phyloP scores from a whole-genome alignment of 371 early-diverging fungal genomes.

The Circinella umbellata region DNA sequence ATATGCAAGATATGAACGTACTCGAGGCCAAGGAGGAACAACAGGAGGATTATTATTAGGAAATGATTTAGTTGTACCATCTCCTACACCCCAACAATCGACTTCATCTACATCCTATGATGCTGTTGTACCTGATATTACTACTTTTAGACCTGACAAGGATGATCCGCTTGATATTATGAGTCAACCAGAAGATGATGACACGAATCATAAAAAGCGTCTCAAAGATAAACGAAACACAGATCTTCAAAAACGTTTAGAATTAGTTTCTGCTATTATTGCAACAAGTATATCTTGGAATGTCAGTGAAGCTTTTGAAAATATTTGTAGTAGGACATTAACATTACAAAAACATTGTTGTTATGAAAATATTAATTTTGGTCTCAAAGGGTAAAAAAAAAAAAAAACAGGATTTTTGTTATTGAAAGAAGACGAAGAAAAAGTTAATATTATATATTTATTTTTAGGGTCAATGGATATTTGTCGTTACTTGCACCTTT shows the following conservation, averaged over 20 bases:
- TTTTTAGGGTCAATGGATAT: conserved; percentile 52
- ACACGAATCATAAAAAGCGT: conserved; percentile 17
- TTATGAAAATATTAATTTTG: conserved; percentile 46
- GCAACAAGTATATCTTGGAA: conserved; percentile 62
- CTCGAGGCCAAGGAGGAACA: background rate
- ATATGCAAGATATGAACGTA: conserved; percentile 23
- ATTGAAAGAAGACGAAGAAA: background rate
- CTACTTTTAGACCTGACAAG: conserved; percentile 32
- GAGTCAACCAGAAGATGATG: conserved; percentile 6
- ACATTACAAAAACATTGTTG: conserved; percentile 29
- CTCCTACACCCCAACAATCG: conserved; percentile 35
- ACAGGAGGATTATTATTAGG: background rate
- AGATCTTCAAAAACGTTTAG: conserved; percentile 22
- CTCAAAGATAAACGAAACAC: conserved; percentile 9
- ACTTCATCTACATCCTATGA: conserved; percentile 40
- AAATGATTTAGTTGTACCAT: conserved; percentile 11
- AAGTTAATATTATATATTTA: background rate
- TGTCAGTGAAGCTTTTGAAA: conserved; percentile 48
- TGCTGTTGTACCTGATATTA: conserved; percentile 40
- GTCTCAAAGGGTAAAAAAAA: conserved; percentile 63
- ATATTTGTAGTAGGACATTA: conserved; percentile 32
- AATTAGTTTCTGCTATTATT: conserved; percentile 46
- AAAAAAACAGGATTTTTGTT: background rate
- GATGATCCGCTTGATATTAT: conserved; percentile 41
- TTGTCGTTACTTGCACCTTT: conserved; percentile 61